Base-by-base conservation (phyloP, 2,329 filamentous ascomycete genomes). In the Blastomyces parvus region DNA sequence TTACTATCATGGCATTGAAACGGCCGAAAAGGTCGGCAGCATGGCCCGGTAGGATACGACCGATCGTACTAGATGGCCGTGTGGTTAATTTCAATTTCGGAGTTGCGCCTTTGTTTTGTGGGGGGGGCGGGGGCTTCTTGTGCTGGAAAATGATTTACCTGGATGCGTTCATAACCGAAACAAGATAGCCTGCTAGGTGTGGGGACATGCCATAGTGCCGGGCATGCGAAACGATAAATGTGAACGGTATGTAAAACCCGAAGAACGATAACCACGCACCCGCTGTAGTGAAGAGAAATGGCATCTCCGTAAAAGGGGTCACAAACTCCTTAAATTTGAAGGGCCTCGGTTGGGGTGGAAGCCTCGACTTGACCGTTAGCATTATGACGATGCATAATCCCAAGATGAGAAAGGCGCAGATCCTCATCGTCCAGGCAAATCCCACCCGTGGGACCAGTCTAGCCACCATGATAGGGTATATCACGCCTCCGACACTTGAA, bases 391-490 rank as follows among this genome's bases (percentile, higher is more conserved):
- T 72, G 65, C 84, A 78, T 64, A 84, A 74, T 62, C 78, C 81
- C 64, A 89, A 80, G 66, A 89, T 85, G 59, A 88, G 74, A 63
- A 89, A 84, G 17, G 84, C 76, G 30, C 76, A 77, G 58, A 80
- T 80, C 9, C 84, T 78, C 77, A 86, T 84, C 0, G 82, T 74
- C 85, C 83, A 87, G 48, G 76, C 71, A 68, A 84, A 83, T 42
- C 83, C 82, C 60, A 85, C 75, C 58, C 77, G 42, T 0, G 76
- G 76, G 56, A 87, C 81, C 27, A 87, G 72, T 42, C 79, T 79
- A 1, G 79, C 74, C 14, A 86, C 79, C 80, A 87, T 84, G 68
- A 87, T 85, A 0, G 85, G 85, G 58, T 86, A 81, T 44, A 86
- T 80, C 19, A 87, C 82, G 9, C 84, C 84, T 2, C 83, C 84